Percentiles rank a stretch among this genome's conserved stretches.
Conservation (phyloP, 2,329 filamentous ascomycete species). For the Trichophyton schoenleinii region DNA sequence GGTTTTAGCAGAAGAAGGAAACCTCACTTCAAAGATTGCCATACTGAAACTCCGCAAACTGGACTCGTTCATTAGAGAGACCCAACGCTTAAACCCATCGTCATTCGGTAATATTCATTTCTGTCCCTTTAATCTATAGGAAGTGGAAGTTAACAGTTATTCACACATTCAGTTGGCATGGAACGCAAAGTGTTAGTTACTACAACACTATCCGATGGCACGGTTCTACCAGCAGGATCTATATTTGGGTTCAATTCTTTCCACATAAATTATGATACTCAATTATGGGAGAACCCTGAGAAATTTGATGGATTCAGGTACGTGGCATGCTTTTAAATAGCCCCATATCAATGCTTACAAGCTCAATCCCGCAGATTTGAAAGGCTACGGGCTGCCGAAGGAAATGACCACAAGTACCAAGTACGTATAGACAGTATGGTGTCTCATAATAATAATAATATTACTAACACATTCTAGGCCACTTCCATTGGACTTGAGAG, state of each 20-base stretch:
- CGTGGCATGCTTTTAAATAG: not conserved
- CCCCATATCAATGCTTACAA: not conserved
- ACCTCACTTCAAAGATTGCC: slow-evolving; percentile 21
- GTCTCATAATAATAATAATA: not conserved
- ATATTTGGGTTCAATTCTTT: not conserved
- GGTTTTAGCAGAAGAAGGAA: slow-evolving; percentile 16
- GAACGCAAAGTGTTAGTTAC: slow-evolving; percentile 4
- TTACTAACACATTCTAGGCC: not conserved
- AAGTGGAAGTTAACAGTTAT: not conserved
- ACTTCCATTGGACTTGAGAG: slow-evolving; percentile 9
- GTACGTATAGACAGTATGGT: not conserved
- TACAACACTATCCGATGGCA: not conserved
- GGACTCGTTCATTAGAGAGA: slow-evolving; percentile 34
- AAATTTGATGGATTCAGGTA: not conserved
- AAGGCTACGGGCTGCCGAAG: not conserved
- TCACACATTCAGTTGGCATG: slow-evolving; percentile 6
- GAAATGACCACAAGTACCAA: not conserved
- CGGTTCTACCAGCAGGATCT: not conserved
- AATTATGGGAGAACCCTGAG: not conserved
- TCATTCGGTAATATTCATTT: not conserved
- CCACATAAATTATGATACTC: not conserved
- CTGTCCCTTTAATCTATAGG: not conserved
- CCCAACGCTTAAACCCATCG: slow-evolving; percentile 22
- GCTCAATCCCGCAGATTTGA: not conserved
- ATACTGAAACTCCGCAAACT: slow-evolving; percentile 30